Conservation (phyloP, 1,284 basidiomycete species). For the Tylopilus orsonianus region DNA sequence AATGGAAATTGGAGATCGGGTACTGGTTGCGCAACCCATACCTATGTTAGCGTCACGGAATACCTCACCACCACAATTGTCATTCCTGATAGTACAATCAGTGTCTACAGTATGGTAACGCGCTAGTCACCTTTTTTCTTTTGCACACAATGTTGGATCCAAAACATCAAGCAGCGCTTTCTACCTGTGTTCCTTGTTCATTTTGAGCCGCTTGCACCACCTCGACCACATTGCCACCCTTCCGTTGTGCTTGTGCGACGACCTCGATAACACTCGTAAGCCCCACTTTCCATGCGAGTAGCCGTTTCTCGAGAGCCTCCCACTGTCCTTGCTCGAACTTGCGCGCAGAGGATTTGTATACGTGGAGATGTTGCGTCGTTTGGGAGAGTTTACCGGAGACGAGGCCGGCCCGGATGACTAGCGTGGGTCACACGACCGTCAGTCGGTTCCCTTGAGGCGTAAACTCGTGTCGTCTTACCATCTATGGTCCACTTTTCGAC, state of each 20-base stretch:
- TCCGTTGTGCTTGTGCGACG: constrained; percentile 51
- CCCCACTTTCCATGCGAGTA: constrained; percentile 79
- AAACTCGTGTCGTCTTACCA: constrained; percentile 44
- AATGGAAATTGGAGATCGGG: too few relatives aligned
- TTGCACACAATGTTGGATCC: too few relatives aligned
- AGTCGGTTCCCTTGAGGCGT: not conserved
- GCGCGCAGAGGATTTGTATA: constrained; percentile 77
- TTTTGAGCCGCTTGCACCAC: constrained; percentile 20
- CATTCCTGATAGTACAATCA: not conserved
- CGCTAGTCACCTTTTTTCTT: not conserved
- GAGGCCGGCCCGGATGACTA: constrained; percentile 85
- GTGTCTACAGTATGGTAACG: not conserved
- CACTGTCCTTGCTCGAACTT: constrained; percentile 81
- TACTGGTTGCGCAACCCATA: too few relatives aligned
- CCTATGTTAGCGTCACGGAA: too few relatives aligned
- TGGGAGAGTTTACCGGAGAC: constrained; percentile 87
- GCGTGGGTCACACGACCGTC: not conserved
- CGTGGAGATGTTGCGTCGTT: constrained; percentile 71
- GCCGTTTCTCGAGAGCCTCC: constrained; percentile 77
- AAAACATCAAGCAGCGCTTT: constrained; percentile 18
- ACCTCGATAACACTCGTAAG: constrained; percentile 69
- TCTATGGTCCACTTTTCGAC: constrained; percentile 95
- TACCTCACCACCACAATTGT: too few relatives aligned
- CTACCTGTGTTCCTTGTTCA: constrained; percentile 28
- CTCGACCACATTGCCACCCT: constrained; percentile 21